These are phyloP conservation scores for Hypoxylon rickii DNA, from an alignment of 495 filamentous ascomycete genomes.

Conservation along the genomic window DNA sequence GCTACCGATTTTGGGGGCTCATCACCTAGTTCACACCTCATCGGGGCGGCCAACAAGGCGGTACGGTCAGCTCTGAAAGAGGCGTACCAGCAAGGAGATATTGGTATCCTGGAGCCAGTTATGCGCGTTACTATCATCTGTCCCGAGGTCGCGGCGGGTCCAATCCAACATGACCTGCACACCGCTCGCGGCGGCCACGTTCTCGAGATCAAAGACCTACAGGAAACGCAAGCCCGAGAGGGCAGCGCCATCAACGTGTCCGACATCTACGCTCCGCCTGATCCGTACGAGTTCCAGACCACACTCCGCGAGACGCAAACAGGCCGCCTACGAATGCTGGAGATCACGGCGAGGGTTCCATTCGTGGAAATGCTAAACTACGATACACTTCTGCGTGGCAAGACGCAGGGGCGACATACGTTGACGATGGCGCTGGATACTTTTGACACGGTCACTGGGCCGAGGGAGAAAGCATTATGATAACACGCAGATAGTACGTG, in stretches of 20 bases:
- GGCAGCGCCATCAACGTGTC: constrained; percentile 60
- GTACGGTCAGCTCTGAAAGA: constrained; percentile 67
- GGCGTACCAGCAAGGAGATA: constrained; percentile 49
- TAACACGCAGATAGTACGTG: neutral
- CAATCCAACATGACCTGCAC: constrained; percentile 88
- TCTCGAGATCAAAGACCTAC: constrained; percentile 73
- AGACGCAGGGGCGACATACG: constrained; percentile 87
- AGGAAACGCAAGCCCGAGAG: constrained; percentile 28
- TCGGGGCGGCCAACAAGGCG: constrained; percentile 74
- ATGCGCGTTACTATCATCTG: constrained; percentile 85
- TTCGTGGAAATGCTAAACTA: constrained; percentile 98
- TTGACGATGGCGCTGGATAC: constrained; percentile 91
- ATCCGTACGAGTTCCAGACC: constrained; percentile 72
- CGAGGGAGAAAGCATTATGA: constrained; percentile 48
- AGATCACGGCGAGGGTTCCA: constrained; percentile 82
- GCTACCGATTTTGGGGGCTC: constrained; percentile 65
- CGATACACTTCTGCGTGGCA: constrained; percentile 81
- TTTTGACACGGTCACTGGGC: constrained; percentile 81
- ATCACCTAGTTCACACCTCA: constrained; percentile 73
- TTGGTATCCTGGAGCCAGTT: constrained; percentile 85
- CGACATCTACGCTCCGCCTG: constrained; percentile 80
- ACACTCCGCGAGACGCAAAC: constrained; percentile 47
- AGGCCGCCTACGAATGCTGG: constrained; percentile 47
- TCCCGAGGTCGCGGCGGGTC: constrained; percentile 77
- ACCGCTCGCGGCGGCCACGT: constrained; percentile 83